A percentile compares a stretch with the other conserved stretches of the same genome.
phyloP scores from a whole-genome alignment of 129 eudicot genomes.

The Saussurea involucrata region DNA sequence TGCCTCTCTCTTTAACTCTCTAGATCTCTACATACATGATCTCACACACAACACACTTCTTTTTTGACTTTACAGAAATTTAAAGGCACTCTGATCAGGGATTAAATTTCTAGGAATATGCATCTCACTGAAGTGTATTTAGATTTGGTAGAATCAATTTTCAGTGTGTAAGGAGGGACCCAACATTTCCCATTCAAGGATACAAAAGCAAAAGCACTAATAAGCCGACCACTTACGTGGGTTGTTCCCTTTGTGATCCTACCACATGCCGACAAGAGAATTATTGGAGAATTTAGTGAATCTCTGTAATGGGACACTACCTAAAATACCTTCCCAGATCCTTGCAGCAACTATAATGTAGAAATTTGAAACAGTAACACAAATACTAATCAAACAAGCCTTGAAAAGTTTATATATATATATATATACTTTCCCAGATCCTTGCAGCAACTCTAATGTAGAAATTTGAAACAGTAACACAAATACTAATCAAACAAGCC shows the following conservation, averaged over 20 bases:
- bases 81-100: neutral
- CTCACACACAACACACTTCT: neutral
- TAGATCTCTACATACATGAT: neutral
- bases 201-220: slow-evolving; percentile 25
- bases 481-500: neutral
- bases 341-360: slow-evolving; percentile 14
- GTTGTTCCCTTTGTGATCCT: slow-evolving; percentile 20
- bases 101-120: neutral
- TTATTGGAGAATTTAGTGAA: slow-evolving; percentile 15
- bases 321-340: slow-evolving; percentile 6
- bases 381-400: neutral
- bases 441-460: slow-evolving; percentile 14
- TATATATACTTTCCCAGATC: slow-evolving; percentile 6
- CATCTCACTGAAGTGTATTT: neutral
- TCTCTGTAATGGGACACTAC: slow-evolving; percentile 12
- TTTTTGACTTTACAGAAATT: slow-evolving; percentile 23
- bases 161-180: neutral
- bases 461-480: neutral
- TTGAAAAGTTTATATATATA: slow-evolving; percentile 5
- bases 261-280: slow-evolving; percentile 22
- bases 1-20: neutral
- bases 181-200: slow-evolving; percentile 5
- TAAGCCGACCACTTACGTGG: slow-evolving; percentile 29
- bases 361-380: neutral
- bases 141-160: slow-evolving; percentile 5